These are phyloP conservation scores for Trametes maxima DNA, from an alignment of 768 basidiomycete species.

Conservation along the genomic window DNA sequence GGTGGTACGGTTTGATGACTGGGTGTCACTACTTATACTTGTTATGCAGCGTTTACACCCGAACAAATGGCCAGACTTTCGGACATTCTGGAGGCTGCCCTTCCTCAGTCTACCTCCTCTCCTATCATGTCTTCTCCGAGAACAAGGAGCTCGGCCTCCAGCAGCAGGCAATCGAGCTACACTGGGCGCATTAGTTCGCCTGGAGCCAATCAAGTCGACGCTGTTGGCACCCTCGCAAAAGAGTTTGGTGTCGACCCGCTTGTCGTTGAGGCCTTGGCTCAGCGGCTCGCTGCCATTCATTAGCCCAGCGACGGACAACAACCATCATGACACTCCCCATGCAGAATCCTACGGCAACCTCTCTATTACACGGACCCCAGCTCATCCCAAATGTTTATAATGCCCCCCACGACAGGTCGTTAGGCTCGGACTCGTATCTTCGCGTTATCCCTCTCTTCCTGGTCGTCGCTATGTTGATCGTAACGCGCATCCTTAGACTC, in stretches of 20 bases:
- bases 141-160: constrained; percentile 13
- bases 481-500: constrained; percentile 14
- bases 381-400: constrained; percentile 3
- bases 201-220: constrained; percentile 23
- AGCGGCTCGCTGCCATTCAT: constrained; percentile 47
- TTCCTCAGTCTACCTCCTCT: constrained; percentile 29
- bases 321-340: background rate
- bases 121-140: constrained; percentile 15
- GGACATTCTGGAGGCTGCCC: constrained; percentile 43
- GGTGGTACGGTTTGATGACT: constrained; percentile 11
- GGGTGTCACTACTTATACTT: constrained; percentile 4
- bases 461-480: constrained; percentile 27
- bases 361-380: constrained; percentile 11
- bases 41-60: constrained; percentile 56
- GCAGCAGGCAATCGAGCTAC: constrained; percentile 14
- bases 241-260: constrained; percentile 77
- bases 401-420: constrained; percentile 17
- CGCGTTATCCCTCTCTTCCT: constrained; percentile 1
- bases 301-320: background rate
- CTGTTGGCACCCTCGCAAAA: constrained; percentile 58
- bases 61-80: constrained; percentile 56
- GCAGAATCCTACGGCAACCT: constrained; percentile 15
- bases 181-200: constrained; percentile 8
- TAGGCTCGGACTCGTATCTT: constrained; percentile 11
- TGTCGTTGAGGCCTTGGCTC: constrained; percentile 66